Conservation (phyloP, 306 rosid genomes). For the Rosa lucieae region DNA sequence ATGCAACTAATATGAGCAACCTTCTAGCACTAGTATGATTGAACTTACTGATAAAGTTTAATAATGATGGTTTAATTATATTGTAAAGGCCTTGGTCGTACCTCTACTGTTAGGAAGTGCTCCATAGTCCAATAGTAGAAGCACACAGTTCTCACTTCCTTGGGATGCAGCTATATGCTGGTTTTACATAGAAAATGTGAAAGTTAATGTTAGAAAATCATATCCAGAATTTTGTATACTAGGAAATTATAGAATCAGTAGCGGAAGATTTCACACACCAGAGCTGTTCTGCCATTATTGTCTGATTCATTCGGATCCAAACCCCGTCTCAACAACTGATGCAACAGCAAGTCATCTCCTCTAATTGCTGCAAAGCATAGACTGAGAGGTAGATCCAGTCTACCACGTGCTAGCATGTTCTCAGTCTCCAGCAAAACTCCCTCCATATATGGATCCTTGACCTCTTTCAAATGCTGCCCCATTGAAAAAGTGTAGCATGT, state of each 20-base stretch:
- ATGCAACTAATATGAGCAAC: not conserved
- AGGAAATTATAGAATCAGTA: not conserved
- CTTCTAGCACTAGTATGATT: not conserved
- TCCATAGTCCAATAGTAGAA: slow-evolving; percentile 63
- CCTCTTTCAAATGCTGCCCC: slow-evolving; percentile 73
- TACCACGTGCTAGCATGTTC: slow-evolving; percentile 85
- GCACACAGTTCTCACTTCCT: slow-evolving; percentile 72
- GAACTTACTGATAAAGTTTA: not conserved
- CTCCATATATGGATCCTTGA: slow-evolving; percentile 76
- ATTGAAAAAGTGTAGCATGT: slow-evolving; percentile 9
- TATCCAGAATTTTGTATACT: not conserved
- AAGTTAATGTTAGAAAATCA: not conserved
- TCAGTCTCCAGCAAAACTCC: slow-evolving; percentile 76
- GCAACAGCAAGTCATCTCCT: slow-evolving; percentile 79
- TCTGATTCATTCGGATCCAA: slow-evolving; percentile 80
- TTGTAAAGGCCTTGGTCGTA: slow-evolving; percentile 18
- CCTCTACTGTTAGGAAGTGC: slow-evolving; percentile 82
- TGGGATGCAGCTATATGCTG: slow-evolving; percentile 79
- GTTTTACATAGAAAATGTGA: slow-evolving; percentile 17
- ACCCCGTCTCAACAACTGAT: slow-evolving; percentile 71
- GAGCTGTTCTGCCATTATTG: slow-evolving; percentile 72
- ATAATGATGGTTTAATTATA: not conserved
- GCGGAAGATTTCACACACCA: slow-evolving; percentile 47
- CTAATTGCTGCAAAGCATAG: slow-evolving; percentile 76
- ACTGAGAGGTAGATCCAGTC: slow-evolving; percentile 82